Base-by-base conservation (phyloP, 768 basidiomycete species). In the Coprinellus aureogranulatus region DNA sequence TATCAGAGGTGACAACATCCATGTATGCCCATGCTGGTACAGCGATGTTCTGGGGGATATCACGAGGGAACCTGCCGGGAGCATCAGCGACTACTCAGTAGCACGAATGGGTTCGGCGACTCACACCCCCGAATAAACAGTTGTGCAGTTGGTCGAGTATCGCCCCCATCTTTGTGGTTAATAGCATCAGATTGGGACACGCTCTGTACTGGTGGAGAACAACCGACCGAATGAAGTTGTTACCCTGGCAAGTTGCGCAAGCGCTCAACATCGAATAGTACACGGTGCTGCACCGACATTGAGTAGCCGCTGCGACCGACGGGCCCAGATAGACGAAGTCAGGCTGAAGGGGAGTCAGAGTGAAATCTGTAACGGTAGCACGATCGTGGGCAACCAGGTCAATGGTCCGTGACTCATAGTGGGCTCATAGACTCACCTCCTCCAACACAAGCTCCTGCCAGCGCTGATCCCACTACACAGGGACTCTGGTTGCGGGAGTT, bases 1-100 rank as follows among this genome's bases (percentile, higher is more conserved):
- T 66, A 51, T 73, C 68, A 3, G 42, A 60, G 31, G 45, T 30
- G 73, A 77, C 54, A 11, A 80, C 71, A 64, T 81, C 67, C 18
- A 74, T 65, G 60, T 79, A 85, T 0, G 83, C 82, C 65, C 78
- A 85, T 41, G 74, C 67, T 4, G 82, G 83, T 5, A 85, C 75
- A 10, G 61, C 64, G 2, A 75, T 77, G n/a, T 59, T 69, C 11
- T 62, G 12, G 14, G 82, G 83, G 46, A 85, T 76, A 28, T 62
- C 60, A 30, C 62, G 59, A 2, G 61, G 59, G 62, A 72, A 79
- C 45, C 79, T 80, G 58, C 34, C n/a, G 27, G 46, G 40, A 22
- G 5, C 44, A 27, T 55, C 3, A 51, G 23, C 22, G n/a, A n/a
- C n/a, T n/a, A n/a, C n/a, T n/a, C n/a, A n/a, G n/a, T n/a, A n/a